phyloP scores from a whole-genome alignment of 352 stramenopile genomes.

The Blastocystis sp. region DNA sequence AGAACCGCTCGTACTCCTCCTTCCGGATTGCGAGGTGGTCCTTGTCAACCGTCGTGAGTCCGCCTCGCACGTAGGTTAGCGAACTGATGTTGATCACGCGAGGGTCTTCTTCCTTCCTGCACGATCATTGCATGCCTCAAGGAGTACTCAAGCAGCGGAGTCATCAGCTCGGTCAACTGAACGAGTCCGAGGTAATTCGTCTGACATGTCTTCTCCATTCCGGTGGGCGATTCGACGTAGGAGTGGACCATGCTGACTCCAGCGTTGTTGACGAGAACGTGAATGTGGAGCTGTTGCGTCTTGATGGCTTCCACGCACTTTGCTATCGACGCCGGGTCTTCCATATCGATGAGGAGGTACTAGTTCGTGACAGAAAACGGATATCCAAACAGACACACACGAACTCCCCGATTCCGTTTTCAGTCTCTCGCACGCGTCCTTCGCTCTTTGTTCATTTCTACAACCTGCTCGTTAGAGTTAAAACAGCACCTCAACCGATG shows the following conservation, averaged over 20 bases:
- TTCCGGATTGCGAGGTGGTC: neutral
- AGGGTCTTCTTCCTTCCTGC: neutral
- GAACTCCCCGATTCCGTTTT: conserved; percentile 18
- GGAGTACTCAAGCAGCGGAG: conserved; percentile 7
- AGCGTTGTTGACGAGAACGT: conserved; percentile 65
- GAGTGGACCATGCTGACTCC: conserved; percentile 47
- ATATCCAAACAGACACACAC: neutral
- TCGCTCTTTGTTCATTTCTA: conserved; percentile 8
- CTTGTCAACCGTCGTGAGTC: neutral
- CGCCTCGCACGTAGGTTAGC: conserved; percentile 4
- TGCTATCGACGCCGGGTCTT: conserved; percentile 23
- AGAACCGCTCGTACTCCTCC: conserved; percentile 2
- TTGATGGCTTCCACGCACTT: conserved; percentile 31
- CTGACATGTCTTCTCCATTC: conserved; percentile 44
- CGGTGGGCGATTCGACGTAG: conserved; percentile 44
- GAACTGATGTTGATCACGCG: conserved; percentile 29
- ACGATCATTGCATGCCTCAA: neutral
- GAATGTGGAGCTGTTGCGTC: conserved; percentile 9
- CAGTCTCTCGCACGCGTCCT: conserved; percentile 7
- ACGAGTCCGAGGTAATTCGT: conserved; percentile 65
- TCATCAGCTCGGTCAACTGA: conserved; percentile 35
- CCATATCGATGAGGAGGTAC: conserved; percentile 50
- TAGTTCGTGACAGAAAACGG: neutral
- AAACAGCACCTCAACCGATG: conserved; percentile 15
- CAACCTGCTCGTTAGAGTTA: neutral